Evolutionary conservation across 139 green algal genomes (phyloP).

Genomic region (Haematococcus lacustris): DNA sequence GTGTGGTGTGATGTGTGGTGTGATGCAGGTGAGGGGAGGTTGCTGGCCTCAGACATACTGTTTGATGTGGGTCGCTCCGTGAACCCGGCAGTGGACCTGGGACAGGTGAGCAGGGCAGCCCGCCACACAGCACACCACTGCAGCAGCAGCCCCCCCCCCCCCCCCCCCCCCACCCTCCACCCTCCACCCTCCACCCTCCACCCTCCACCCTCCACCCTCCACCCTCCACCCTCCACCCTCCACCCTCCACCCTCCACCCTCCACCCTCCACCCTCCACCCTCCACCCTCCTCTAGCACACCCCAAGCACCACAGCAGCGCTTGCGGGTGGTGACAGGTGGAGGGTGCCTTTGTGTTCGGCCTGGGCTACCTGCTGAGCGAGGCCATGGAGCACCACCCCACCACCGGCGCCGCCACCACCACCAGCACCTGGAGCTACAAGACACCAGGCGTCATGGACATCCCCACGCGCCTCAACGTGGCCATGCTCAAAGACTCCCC

Average conservation of each 20-base stretch:
- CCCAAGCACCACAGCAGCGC: background rate
- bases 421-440: conserved; percentile 34
- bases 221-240: too few relatives aligned
- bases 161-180: too few relatives aligned
- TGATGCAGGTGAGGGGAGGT: conserved; percentile 13
- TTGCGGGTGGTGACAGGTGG: too few relatives aligned
- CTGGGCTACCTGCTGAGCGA: conserved; percentile 26
- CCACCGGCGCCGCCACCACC: conserved; percentile 6
- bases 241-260: too few relatives aligned
- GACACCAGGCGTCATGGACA: conserved; percentile 10
- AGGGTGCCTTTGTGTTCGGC: conserved; percentile 30
- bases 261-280: too few relatives aligned
- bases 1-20: background rate
- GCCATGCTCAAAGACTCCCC: conserved; percentile 21
- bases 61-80: conserved; percentile 41
- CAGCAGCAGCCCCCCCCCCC: too few relatives aligned
- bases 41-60: conserved; percentile 47
- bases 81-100: conserved; percentile 60
- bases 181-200: too few relatives aligned
- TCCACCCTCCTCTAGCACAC: too few relatives aligned
- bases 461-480: conserved; percentile 18
- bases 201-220: too few relatives aligned
- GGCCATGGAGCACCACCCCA: conserved; percentile 5
- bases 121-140: background rate
- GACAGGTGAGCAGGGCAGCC: conserved; percentile 14